Conservation (phyloP, 31 red algal genomes). For the Odonthalia washingtoniensis region DNA sequence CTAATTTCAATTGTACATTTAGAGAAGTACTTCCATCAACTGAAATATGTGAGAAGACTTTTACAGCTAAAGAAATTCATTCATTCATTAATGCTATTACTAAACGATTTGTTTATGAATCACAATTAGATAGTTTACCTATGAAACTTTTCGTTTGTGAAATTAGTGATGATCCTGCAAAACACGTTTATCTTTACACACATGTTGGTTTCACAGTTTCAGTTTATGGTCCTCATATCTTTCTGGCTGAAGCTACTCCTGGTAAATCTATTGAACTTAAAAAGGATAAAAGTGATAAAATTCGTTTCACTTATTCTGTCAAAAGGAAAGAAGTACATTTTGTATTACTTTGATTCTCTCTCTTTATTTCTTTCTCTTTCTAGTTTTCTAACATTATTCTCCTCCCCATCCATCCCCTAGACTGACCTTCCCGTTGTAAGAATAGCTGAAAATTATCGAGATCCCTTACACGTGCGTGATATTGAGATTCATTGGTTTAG, state of each 20-base stretch:
- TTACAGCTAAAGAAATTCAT: slow-evolving; percentile 57
- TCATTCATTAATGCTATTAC: slow-evolving; percentile 59
- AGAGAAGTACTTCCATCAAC: too few species aligned
- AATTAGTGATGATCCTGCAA: slow-evolving; percentile 58
- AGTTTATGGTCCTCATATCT: slow-evolving; percentile 70
- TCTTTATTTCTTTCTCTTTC: too few species aligned
- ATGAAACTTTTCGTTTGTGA: slow-evolving; percentile 78
- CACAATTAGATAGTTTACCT: slow-evolving; percentile 83
- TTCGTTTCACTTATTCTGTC: slow-evolving; percentile 65
- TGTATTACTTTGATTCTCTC: too few species aligned
- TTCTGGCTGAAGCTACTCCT: slow-evolving; percentile 80
- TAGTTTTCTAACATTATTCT: too few species aligned
- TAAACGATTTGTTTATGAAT: slow-evolving; percentile 75
- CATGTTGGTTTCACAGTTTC: slow-evolving; percentile 53
- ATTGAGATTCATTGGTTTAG: slow-evolving; percentile 91
- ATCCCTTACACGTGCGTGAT: slow-evolving; percentile 69
- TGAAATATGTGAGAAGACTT: slow-evolving; percentile 71
- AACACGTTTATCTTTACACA: slow-evolving; percentile 67
- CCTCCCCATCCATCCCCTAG: too few species aligned
- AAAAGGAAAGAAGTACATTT: slow-evolving; percentile 57
- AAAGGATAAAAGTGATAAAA: slow-evolving; percentile 34
- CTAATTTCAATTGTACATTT: too few species aligned
- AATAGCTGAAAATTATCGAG: slow-evolving; percentile 76
- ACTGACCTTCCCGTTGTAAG: slow-evolving; percentile 71
- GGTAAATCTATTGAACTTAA: slow-evolving; percentile 58